Percentiles rank a stretch among this genome's conserved stretches.
Evolutionary conservation across 2,329 filamentous ascomycete genomes (phyloP).

Genomic region (Sordariomycetes sp.): DNA sequence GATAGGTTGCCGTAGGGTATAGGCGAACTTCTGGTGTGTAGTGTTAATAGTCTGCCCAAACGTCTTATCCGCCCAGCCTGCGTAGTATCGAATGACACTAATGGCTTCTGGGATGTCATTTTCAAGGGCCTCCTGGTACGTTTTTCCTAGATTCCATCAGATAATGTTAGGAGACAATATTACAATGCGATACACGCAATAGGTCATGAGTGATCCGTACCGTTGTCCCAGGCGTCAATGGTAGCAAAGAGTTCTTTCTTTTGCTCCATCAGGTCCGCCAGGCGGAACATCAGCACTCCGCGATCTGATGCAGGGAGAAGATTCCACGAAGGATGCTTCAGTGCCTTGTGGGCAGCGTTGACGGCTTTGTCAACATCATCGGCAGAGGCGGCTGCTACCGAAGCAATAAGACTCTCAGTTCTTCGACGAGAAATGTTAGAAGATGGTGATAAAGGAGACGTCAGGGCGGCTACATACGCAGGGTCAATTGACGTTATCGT

Average conservation of each 20-base stretch:
- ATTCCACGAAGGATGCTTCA: constrained; percentile 59
- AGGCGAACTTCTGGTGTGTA: constrained; percentile 52
- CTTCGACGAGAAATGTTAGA: constrained; percentile 6
- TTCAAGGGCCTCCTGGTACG: constrained; percentile 49
- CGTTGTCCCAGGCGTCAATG: constrained; percentile 75
- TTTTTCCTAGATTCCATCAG: constrained; percentile 11
- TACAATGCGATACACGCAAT: too few species aligned
- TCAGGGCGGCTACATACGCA: constrained; percentile 13
- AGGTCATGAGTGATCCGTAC: constrained; percentile 42
- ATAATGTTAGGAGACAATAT: too few species aligned
- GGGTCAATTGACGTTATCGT: constrained; percentile 18
- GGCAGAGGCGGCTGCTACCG: constrained; percentile 16
- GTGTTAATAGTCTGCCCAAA: constrained; percentile 60
- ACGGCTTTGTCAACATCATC: constrained; percentile 17
- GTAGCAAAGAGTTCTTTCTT: constrained; percentile 39
- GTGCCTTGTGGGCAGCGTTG: constrained; percentile 48
- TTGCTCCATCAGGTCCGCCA: constrained; percentile 59
- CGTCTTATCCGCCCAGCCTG: constrained; percentile 62
- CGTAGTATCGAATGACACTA: constrained; percentile 51
- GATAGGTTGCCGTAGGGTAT: constrained; percentile 58
- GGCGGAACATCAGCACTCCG: constrained; percentile 57
- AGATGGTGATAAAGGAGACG: background rate
- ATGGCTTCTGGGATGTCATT: constrained; percentile 45
- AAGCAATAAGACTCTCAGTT: constrained; percentile 16
- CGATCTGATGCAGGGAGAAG: constrained; percentile 56